phyloP scores from a whole-genome alignment of 2,329 filamentous ascomycete species.

The Hirsutella thompsonii region DNA sequence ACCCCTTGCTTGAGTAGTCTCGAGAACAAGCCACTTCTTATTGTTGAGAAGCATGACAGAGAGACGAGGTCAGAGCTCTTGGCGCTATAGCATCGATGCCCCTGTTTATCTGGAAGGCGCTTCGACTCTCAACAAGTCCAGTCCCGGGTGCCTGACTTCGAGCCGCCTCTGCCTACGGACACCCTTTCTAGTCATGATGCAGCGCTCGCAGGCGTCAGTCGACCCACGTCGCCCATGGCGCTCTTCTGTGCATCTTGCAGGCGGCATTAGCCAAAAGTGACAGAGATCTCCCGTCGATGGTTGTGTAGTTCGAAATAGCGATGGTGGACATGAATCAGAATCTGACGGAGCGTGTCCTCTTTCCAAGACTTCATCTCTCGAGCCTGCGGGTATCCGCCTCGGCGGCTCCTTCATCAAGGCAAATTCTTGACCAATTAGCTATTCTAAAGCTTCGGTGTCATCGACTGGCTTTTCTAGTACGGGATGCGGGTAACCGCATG shows the following conservation, averaged over 20 bases:
- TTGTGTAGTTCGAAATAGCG: background rate
- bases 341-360: background rate
- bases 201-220: background rate
- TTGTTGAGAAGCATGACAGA: conserved; percentile 3
- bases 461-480: background rate
- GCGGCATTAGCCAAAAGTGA: background rate
- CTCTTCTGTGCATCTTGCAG: background rate
- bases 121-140: background rate
- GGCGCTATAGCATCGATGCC: background rate
- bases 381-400: conserved; percentile 9
- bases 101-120: background rate
- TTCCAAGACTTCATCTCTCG: conserved; percentile 4
- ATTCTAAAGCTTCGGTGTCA: background rate
- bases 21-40: conserved; percentile 2
- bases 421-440: conserved; percentile 2
- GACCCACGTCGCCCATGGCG: background rate
- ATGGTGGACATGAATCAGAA: background rate
- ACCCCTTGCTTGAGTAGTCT: background rate
- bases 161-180: background rate
- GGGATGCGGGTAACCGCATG: conserved; percentile 1
- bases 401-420: conserved; percentile 6
- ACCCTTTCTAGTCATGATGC: background rate
- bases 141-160: background rate
- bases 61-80: conserved; percentile 2
- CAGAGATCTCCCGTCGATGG: background rate